These are phyloP conservation scores for Chrysoporthe puriensis DNA, from an alignment of 2,329 filamentous ascomycete genomes.

Conservation along the genomic window DNA sequence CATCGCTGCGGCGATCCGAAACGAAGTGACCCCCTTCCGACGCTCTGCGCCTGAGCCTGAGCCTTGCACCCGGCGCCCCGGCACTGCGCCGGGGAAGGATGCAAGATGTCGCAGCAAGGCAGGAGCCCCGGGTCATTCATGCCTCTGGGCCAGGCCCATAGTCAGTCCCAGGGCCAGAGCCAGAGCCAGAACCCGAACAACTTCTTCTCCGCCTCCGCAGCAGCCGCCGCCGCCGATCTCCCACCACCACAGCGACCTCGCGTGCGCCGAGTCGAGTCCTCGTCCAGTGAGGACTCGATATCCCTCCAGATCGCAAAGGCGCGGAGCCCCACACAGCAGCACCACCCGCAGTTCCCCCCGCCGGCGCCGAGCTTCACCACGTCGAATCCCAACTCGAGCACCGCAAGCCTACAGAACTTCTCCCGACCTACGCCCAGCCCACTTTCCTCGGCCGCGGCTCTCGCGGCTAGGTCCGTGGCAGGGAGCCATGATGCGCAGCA, in stretches of 20 bases:
- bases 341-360: conserved; percentile 26
- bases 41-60: conserved; percentile 3
- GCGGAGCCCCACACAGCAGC: conserved; percentile 38
- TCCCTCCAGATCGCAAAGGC: conserved; percentile 45
- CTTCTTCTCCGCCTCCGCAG: conserved; percentile 37
- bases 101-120: conserved; percentile 51
- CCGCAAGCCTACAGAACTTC: conserved; percentile 58
- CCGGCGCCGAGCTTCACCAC: conserved; percentile 46
- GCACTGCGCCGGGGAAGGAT: conserved; percentile 42
- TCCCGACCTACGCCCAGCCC: conserved; percentile 53
- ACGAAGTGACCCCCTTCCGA: conserved; percentile 17
- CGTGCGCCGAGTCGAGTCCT: conserved; percentile 50
- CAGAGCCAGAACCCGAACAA: conserved; percentile 21
- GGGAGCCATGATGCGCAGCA: conserved; percentile 32
- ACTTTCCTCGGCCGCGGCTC: conserved; percentile 38
- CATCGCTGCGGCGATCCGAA: conserved; percentile 11
- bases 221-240: conserved; percentile 37
- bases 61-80: conserved; percentile 1
- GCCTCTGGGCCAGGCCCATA: conserved; percentile 37
- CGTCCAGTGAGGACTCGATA: conserved; percentile 47
- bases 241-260: conserved; percentile 39
- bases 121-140: conserved; percentile 59
- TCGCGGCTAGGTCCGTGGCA: conserved; percentile 28
- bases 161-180: no score
- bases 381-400: conserved; percentile 52